Evolutionary conservation across 257 asterid genomes (phyloP).

Genomic region (Solanum corneliomulleri): DNA sequence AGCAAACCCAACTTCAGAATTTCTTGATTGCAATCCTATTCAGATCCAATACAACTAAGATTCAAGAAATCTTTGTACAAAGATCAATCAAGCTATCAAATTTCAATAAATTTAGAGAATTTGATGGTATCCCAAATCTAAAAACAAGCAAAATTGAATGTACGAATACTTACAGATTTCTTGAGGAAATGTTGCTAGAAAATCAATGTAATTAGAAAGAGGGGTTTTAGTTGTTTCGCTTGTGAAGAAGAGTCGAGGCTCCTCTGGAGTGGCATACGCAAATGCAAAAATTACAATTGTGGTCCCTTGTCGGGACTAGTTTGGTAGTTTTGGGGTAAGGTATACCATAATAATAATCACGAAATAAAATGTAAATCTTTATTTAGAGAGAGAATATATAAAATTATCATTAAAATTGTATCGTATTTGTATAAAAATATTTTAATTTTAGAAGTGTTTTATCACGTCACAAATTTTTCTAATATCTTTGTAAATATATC

Average conservation of each 20-base stretch:
- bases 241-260: not conserved
- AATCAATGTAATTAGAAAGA: not conserved
- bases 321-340: too few relatives aligned
- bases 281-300: not conserved
- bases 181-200: not conserved
- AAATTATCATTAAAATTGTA: too few relatives aligned
- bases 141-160: not conserved
- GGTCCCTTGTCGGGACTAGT: not conserved
- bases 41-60: conserved; percentile 2
- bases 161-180: not conserved
- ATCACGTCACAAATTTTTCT: too few relatives aligned
- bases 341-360: too few relatives aligned
- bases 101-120: not conserved
- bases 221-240: not conserved
- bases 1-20: not conserved
- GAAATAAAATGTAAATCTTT: too few relatives aligned
- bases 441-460: too few relatives aligned
- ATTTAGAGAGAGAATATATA: too few relatives aligned
- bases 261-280: not conserved
- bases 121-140: not conserved
- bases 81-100: not conserved
- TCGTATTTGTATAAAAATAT: too few relatives aligned
- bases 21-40: not conserved
- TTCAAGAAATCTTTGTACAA: not conserved
- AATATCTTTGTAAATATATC: too few relatives aligned